phyloP scores from a whole-genome alignment of 2,329 filamentous ascomycete genomes.

The Volutella citrinella region DNA sequence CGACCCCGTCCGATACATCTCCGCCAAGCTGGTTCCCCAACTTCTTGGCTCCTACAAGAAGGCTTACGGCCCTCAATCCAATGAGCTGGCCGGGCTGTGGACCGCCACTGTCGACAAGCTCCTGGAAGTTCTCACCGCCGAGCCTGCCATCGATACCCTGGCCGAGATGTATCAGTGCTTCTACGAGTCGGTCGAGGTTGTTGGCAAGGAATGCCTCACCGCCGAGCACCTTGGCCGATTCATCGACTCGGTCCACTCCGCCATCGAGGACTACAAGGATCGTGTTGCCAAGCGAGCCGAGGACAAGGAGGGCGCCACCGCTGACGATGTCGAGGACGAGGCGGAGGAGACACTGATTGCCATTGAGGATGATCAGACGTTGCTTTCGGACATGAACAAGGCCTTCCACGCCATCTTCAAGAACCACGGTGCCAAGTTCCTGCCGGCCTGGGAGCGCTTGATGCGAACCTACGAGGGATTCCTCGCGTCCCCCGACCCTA shows the following conservation, averaged over 20 bases:
- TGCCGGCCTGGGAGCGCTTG: conserved; percentile 83
- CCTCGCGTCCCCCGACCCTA: conserved; percentile 76
- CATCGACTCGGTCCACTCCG: conserved; percentile 79
- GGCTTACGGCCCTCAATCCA: conserved; percentile 76
- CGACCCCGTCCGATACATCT: conserved; percentile 91
- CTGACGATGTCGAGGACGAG: conserved; percentile 87
- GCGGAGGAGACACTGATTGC: conserved; percentile 84
- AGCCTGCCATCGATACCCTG: conserved; percentile 92
- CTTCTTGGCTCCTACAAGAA: conserved; percentile 93
- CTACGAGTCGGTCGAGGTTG: conserved; percentile 94
- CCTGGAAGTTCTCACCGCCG: conserved; percentile 86
- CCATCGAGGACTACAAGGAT: conserved; percentile 88
- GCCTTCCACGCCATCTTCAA: conserved; percentile 99
- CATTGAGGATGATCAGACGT: conserved; percentile 94
- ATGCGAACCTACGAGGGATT: conserved; percentile 84
- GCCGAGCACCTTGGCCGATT: conserved; percentile 80
- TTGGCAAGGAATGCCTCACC: conserved; percentile 80
- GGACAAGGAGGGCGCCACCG: conserved; percentile 68
- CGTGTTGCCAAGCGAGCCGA: conserved; percentile 82
- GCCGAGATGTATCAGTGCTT: conserved; percentile 99
- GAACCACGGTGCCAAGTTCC: conserved; percentile 82
- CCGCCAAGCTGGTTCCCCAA: conserved; percentile 90
- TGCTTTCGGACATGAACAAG: conserved; percentile 99
- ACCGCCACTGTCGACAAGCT: conserved; percentile 81
- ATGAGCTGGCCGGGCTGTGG: conserved; percentile 81